Evolutionary conservation across 306 rosid species (phyloP), one percentile per base, ranked within the genome.

Genomic region (Ammopiptanthus mongolicus): DNA sequence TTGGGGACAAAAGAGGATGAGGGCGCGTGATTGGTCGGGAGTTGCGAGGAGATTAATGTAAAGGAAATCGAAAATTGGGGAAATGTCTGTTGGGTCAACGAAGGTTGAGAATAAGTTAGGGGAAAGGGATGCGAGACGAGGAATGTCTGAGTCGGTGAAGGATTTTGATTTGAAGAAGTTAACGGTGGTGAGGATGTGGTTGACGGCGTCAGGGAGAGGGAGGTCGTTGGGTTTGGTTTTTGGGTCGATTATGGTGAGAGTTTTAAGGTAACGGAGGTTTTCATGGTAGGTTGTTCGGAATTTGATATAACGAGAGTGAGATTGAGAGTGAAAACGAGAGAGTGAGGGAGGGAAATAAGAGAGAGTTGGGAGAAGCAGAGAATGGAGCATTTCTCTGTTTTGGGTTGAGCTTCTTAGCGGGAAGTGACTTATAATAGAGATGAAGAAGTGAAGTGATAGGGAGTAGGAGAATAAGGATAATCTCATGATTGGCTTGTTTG

Each of bases 181-280:
- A 72, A 91, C 80, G 75, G 91, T 88, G 76, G 75, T 44, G 53
- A 91, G 60, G 71, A 88, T 36, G 73, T 84, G 92, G 64, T 86
- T 72, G 64, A 88, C 81, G 42, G 83, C 81, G 76, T 83, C 89
- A 6, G 96, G 91, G 8, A 75, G 84, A 11, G 91, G 95, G 59
- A 86, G 86, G 11, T 80, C 78, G 56, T 73, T 65, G 59, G 86
- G 91, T 11, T 69, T 81, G 52, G 91, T 74, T 41, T 83, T 68
- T 0, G 96, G 83, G 31, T 77, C 48, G 77, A 93, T 71, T 23
- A 94, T 34, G 75, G 88, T 78, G 58, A 91, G 78, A 22, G 88
- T 11, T 82, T 86, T 86, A 8, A 94, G 98, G 80, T 89, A 86
- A 1, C 94, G 96, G 60, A 94, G 88, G 59, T 91, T 91, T 63